A percentile compares a stretch with the other conserved stretches of the same genome.
Conservation (phyloP, 2,329 filamentous ascomycete genomes). For the Fusarium incarnatum region DNA sequence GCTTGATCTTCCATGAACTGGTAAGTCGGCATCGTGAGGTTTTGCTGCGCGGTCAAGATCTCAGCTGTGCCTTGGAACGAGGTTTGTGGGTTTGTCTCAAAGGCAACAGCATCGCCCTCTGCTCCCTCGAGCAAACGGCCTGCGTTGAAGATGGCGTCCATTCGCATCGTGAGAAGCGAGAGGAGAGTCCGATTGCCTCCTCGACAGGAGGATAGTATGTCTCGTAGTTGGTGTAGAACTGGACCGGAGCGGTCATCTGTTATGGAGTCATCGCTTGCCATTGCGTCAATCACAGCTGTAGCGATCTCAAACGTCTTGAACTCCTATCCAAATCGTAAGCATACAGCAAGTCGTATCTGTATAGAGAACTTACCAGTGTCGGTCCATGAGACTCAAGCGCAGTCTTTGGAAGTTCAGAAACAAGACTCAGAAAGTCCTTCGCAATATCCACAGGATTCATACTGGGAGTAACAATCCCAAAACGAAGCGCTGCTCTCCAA, state of each 20-base stretch:
- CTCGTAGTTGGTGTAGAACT: constrained; percentile 54
- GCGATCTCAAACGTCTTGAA: constrained; percentile 62
- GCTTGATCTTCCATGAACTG: constrained; percentile 47
- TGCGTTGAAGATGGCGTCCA: constrained; percentile 42
- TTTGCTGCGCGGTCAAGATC: constrained; percentile 33
- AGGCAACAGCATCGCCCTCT: constrained; percentile 20
- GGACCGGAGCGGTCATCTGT: constrained; percentile 47
- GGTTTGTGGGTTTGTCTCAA: constrained; percentile 23
- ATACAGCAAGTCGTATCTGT: fast-evolving
- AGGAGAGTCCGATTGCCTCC: constrained; percentile 57
- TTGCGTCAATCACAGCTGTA: constrained; percentile 57
- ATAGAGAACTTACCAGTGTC: constrained; percentile 50
- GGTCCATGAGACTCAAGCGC: constrained; percentile 63
- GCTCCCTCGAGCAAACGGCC: constrained; percentile 21
- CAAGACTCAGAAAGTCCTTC: constrained; percentile 57
- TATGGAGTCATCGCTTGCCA: constrained; percentile 46
- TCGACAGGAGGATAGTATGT: constrained; percentile 55
- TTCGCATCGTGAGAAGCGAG: constrained; percentile 49
- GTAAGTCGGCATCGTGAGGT: constrained; percentile 41
- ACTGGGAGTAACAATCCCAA: constrained; percentile 47
- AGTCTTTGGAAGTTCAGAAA: constrained; percentile 57
- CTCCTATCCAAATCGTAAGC: constrained; percentile 44
- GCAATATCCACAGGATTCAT: constrained; percentile 58
- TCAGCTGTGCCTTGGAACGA: constrained; percentile 31
- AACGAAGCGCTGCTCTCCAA: constrained; percentile 56